Evolutionary conservation across 2,329 filamentous ascomycete genomes (phyloP).

Genomic region (Stemphylium lycopersici): DNA sequence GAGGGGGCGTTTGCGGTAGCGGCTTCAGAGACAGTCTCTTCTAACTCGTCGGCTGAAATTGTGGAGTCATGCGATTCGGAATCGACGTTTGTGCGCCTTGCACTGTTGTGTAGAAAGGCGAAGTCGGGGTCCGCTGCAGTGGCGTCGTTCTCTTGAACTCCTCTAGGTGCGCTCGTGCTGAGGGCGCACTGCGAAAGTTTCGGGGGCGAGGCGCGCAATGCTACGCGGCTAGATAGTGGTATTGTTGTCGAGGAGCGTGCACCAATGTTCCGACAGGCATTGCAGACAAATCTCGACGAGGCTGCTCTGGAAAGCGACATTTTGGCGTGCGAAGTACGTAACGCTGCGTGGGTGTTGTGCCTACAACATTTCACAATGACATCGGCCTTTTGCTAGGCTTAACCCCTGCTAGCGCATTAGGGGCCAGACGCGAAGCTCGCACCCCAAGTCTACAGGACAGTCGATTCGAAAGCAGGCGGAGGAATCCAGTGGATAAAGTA

Average conservation of each 20-base stretch:
- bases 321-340: constrained; percentile 3
- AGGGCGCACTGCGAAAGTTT: constrained; percentile 25
- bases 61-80: background rate
- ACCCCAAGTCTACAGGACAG: background rate
- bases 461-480: too few relatives aligned
- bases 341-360: background rate
- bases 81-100: background rate
- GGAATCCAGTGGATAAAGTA: too few relatives aligned
- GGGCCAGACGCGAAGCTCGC: background rate
- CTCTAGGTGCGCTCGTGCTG: constrained; percentile 23
- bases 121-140: constrained; percentile 20
- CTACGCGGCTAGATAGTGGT: constrained; percentile 8
- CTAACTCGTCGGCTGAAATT: background rate
- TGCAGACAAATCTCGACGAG: constrained; percentile 32
- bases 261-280: constrained; percentile 25
- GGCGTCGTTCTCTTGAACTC: constrained; percentile 21
- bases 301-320: constrained; percentile 35
- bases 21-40: constrained; percentile 10
- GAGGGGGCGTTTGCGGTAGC: constrained; percentile 7
- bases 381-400: constrained; percentile 13
- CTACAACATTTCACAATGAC: constrained; percentile 4
- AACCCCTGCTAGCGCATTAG: background rate
- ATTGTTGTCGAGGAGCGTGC: constrained; percentile 5
- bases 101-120: constrained; percentile 13
- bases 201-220: constrained; percentile 10